Evolutionary conservation across 345 rosid genomes (phyloP).

Genomic region (Erodium maritimum): DNA sequence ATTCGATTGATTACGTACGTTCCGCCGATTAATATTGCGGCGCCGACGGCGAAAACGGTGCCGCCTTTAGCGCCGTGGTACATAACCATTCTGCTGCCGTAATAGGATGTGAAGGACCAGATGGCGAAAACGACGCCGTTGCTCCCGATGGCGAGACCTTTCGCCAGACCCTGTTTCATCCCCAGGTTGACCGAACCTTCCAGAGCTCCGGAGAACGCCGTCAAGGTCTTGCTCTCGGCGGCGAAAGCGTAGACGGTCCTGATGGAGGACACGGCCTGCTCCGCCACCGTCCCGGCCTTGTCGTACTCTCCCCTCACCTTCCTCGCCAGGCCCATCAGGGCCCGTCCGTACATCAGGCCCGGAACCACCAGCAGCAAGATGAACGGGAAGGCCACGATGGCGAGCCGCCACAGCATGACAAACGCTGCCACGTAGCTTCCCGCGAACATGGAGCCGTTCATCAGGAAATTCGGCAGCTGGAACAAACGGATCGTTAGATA

Average conservation of each 20-base stretch:
- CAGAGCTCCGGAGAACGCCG: slow-evolving; percentile 9
- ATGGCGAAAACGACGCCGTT: slow-evolving; percentile 8
- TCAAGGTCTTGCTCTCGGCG: slow-evolving; percentile 10
- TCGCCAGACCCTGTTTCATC: slow-evolving; percentile 15
- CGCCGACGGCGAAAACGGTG: slow-evolving; percentile 11
- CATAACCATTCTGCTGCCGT: slow-evolving; percentile 16
- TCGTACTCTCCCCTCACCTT: slow-evolving; percentile 61
- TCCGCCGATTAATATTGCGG: slow-evolving; percentile 9
- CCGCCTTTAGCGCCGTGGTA: slow-evolving; percentile 13
- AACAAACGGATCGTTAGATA: no score
- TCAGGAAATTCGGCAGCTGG: slow-evolving; percentile 65
- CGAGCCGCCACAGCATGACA: slow-evolving; percentile 61
- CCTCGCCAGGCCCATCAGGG: slow-evolving; percentile 47
- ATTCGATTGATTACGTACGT: neutral
- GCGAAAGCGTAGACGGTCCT: slow-evolving; percentile 13
- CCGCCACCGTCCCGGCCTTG: slow-evolving; percentile 60
- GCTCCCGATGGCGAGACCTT: slow-evolving; percentile 16
- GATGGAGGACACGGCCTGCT: slow-evolving; percentile 63
- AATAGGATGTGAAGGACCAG: slow-evolving; percentile 17
- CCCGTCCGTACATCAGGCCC: slow-evolving; percentile 66
- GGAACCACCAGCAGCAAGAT: slow-evolving; percentile 60
- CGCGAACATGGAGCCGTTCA: slow-evolving; percentile 42
- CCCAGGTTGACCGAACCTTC: slow-evolving; percentile 13
- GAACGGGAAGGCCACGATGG: slow-evolving; percentile 66
- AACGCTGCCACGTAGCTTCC: slow-evolving; percentile 59